Evolutionary conservation across 208 protist species (phyloP), one percentile per base, ranked within the genome.

Genomic region (Phytomonas sp.): DNA sequence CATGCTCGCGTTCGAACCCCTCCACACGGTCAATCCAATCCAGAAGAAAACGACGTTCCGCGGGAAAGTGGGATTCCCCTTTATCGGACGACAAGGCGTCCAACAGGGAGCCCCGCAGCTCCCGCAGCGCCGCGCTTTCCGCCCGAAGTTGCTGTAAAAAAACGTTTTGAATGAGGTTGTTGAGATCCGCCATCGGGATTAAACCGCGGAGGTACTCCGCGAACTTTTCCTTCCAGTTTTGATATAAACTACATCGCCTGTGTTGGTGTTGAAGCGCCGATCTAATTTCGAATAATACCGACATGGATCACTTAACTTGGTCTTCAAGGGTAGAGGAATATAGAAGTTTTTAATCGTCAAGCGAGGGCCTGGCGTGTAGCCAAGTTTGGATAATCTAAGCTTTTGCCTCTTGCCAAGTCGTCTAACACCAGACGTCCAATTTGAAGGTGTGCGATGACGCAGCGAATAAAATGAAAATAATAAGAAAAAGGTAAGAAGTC

Each of bases 221-320:
- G 45, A 4, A 16, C 23, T 23, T 23, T 12, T 34, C 31, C 33
- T 34, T 79, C 87, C 86, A 92, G 23, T 71, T 60, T 26, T 87
- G 80, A 75, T 92, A 93, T 16, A 76, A 52, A 63, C 76, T 63
- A 63, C 87, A 93, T 34, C 89, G 89, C 49, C 83, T 71, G 30
- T 81, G 76, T 70, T 93, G 89, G 31, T 84, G 70, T 63, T 66
- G 29, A 19, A 88, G 66, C n/a, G 77, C 79, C 8, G 69, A 56
- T 26, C 11, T 12, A 23, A 56, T 7, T 26, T 56, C 45, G 26
- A 8, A 8, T 26, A 7, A 26, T 23, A 56, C 45, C 6, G 6
- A 49, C 40, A 49, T 49, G 14, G 40, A 19, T 49, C 10, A 3
- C 40, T 19, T 49, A 23, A 10, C 12, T 4, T 49, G 40, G 40